Conservation (phyloP, 2,329 filamentous ascomycete species). For the Cladosporium sp. region DNA sequence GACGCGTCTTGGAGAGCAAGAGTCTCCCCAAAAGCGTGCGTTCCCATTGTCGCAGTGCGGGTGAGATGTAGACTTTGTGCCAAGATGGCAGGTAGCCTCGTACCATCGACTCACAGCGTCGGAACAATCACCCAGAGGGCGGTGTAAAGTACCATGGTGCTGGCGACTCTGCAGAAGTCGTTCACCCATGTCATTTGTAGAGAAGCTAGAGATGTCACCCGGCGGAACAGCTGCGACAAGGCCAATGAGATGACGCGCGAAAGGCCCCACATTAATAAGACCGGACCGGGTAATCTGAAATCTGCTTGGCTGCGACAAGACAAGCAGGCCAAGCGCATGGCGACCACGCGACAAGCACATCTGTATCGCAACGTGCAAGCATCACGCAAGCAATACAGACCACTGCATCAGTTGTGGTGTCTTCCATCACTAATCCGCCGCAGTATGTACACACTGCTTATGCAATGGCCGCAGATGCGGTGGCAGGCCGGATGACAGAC, state of each 20-base stretch:
- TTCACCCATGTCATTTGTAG: too few species aligned
- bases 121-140: too few species aligned
- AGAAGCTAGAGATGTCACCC: too few species aligned
- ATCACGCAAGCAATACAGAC: neutral
- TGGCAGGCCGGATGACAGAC: neutral
- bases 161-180: too few species aligned
- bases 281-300: neutral
- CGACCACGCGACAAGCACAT: slow-evolving; percentile 3
- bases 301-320: neutral
- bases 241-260: neutral
- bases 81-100: too few species aligned
- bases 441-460: neutral
- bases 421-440: neutral
- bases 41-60: too few species aligned
- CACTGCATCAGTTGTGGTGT: neutral
- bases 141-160: too few species aligned
- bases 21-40: too few species aligned
- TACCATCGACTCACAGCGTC: too few species aligned
- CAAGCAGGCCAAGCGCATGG: neutral
- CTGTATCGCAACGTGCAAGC: neutral
- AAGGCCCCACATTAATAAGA: neutral
- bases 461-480: neutral
- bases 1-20: too few species aligned
- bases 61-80: too few species aligned
- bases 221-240: neutral